phyloP scores from a whole-genome alignment of 352 stramenopile genomes.

The Globisporangium uncinulatum region DNA sequence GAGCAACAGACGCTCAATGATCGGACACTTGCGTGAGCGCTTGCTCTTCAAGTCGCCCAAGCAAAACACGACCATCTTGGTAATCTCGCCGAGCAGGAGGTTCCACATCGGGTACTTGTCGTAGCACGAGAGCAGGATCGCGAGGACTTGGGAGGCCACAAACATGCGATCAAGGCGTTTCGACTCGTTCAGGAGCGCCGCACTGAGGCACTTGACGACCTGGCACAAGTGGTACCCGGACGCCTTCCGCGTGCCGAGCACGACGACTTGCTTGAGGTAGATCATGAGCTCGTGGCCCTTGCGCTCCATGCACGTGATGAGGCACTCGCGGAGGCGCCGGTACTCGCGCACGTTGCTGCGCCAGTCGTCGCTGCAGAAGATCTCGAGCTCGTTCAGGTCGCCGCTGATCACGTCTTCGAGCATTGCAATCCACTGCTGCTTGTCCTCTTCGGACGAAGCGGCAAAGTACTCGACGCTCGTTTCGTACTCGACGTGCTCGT shows the following conservation, averaged over 20 bases:
- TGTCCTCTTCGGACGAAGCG: slow-evolving; percentile 52
- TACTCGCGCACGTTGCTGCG: slow-evolving; percentile 85
- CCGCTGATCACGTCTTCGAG: slow-evolving; percentile 73
- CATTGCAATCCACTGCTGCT: slow-evolving; percentile 62
- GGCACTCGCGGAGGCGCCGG: slow-evolving; percentile 60
- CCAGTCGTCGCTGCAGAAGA: slow-evolving; percentile 88
- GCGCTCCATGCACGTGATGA: slow-evolving; percentile 81
- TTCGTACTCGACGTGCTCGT: slow-evolving; percentile 22
- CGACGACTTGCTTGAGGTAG: slow-evolving; percentile 74
- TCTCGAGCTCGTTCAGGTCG: slow-evolving; percentile 76
- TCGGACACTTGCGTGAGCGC: slow-evolving; percentile 70
- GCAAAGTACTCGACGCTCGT: slow-evolving; percentile 75
- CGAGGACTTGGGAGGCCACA: slow-evolving; percentile 60
- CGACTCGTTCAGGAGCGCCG: slow-evolving; percentile 71
- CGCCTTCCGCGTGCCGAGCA: slow-evolving; percentile 49
- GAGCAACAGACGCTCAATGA: slow-evolving; percentile 63
- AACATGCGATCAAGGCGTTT: slow-evolving; percentile 84
- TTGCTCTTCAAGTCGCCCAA: slow-evolving; percentile 87
- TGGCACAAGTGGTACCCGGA: slow-evolving; percentile 71
- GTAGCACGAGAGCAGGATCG: slow-evolving; percentile 70
- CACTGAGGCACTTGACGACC: slow-evolving; percentile 72
- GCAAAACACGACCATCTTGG: slow-evolving; percentile 81
- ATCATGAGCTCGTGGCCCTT: slow-evolving; percentile 79
- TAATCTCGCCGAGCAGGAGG: slow-evolving; percentile 74
- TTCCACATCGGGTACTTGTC: slow-evolving; percentile 79